A percentile compares a stretch with the other conserved stretches of the same genome.
Conservation (phyloP, 106 monocot species). For the Dendrobium chrysotoxum region DNA sequence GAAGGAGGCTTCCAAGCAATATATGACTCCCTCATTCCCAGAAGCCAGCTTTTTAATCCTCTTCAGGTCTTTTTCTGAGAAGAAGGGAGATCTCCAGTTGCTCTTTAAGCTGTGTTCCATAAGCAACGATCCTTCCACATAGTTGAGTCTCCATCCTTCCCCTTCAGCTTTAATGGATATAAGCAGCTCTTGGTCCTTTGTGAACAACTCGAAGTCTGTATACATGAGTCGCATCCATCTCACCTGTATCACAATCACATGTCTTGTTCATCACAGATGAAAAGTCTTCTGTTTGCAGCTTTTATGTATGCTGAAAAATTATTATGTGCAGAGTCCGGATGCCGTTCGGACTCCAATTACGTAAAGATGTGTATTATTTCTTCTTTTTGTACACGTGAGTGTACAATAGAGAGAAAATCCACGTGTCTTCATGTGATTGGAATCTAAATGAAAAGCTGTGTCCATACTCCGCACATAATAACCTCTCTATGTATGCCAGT, state of each 20-base stretch:
- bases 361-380: too few species aligned
- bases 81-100: constrained; percentile 42
- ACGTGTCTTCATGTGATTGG: too few species aligned
- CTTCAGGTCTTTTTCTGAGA: constrained; percentile 5
- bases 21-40: constrained; percentile 7
- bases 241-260: background rate
- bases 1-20: constrained; percentile 24
- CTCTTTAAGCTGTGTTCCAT: constrained; percentile 10
- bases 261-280: too few species aligned
- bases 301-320: too few species aligned
- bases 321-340: too few species aligned
- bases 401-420: too few species aligned
- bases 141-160: constrained; percentile 6
- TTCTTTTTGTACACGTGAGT: too few species aligned
- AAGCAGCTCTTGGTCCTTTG: constrained; percentile 35
- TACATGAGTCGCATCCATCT: constrained; percentile 45
- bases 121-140: constrained; percentile 40
- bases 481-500: too few species aligned
- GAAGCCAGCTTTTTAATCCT: constrained; percentile 13
- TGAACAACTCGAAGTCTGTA: constrained; percentile 16
- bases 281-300: too few species aligned
- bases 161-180: background rate
- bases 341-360: too few species aligned
- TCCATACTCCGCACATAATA: too few species aligned
- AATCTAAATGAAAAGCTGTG: too few species aligned